Conservation (phyloP, 768 basidiomycete genomes). For the Podaxis carcinomalis region DNA sequence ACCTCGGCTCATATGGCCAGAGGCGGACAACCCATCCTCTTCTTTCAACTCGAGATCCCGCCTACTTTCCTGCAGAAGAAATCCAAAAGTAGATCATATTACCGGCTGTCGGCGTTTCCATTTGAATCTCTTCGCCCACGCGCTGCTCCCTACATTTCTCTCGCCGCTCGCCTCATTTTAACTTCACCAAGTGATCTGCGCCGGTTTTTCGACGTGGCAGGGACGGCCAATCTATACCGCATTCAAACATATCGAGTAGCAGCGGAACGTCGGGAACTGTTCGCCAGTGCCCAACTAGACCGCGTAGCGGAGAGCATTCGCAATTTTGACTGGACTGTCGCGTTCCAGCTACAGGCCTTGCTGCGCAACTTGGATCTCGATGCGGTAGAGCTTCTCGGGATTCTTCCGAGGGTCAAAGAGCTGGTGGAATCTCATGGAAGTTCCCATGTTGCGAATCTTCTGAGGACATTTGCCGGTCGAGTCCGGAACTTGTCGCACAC, state of each 20-base stretch:
- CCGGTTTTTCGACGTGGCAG: conserved; percentile 33
- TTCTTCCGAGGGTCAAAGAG: conserved; percentile 29
- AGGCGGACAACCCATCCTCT: conserved; percentile 29
- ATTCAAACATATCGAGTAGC: conserved; percentile 29
- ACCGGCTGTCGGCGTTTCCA: conserved; percentile 35
- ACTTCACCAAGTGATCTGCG: conserved; percentile 25
- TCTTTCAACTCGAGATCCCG: conserved; percentile 37
- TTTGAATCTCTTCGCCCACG: conserved; percentile 32
- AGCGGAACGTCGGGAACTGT: conserved; percentile 37
- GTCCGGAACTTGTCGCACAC: conserved; percentile 18
- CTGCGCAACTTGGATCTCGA: conserved; percentile 37
- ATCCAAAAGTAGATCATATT: conserved; percentile 9
- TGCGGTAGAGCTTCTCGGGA: conserved; percentile 39
- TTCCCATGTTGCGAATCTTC: conserved; percentile 31
- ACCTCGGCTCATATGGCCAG: conserved; percentile 28
- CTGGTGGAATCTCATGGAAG: conserved; percentile 26
- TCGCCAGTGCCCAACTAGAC: conserved; percentile 30
- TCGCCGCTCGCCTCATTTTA: conserved; percentile 46
- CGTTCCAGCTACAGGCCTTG: conserved; percentile 54
- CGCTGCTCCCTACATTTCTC: conserved; percentile 47
- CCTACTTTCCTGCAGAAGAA: conserved; percentile 13
- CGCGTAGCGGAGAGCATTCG: conserved; percentile 27
- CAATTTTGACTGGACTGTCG: conserved; percentile 40
- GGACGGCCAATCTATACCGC: conserved; percentile 33
- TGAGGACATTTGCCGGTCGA: conserved; percentile 32